A percentile compares a stretch with the other conserved stretches of the same genome.
phyloP scores from a whole-genome alignment of 805 yeast species.

The Metschnikowia gelsemii region DNA sequence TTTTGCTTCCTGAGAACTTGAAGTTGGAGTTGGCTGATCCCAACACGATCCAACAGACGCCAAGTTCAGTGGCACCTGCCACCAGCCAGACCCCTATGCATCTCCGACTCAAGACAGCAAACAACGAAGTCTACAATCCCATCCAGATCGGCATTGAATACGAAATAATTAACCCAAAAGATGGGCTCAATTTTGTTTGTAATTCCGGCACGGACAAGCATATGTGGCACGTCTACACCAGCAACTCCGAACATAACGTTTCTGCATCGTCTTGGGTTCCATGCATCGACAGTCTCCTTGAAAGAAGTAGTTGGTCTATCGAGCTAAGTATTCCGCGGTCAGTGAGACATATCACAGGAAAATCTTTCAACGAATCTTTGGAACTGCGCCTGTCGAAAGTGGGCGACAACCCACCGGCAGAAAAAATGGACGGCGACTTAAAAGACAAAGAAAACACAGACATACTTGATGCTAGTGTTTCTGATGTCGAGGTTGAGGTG shows the following conservation, averaged over 20 bases:
- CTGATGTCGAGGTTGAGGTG: slow-evolving; percentile 8
- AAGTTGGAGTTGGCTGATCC: slow-evolving; percentile 59
- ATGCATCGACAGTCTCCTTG: slow-evolving; percentile 85
- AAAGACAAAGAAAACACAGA: not conserved
- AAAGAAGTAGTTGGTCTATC: slow-evolving; percentile 87
- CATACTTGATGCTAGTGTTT: slow-evolving; percentile 1
- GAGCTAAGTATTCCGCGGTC: slow-evolving; percentile 84
- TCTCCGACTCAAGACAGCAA: slow-evolving; percentile 35
- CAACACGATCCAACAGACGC: slow-evolving; percentile 21
- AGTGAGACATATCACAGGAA: slow-evolving; percentile 56
- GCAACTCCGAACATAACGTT: slow-evolving; percentile 71
- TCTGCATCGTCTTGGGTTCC: slow-evolving; percentile 98
- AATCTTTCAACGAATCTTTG: not conserved
- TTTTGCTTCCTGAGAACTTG: slow-evolving; percentile 64
- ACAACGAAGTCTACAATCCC: slow-evolving; percentile 58
- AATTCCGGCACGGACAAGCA: slow-evolving; percentile 48
- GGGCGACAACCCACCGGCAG: not conserved
- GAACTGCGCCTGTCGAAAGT: not conserved
- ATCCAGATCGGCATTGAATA: slow-evolving; percentile 69
- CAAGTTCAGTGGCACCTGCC: slow-evolving; percentile 32
- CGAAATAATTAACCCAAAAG: slow-evolving; percentile 58
- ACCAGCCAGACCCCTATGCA: slow-evolving; percentile 37
- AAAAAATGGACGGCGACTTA: not conserved
- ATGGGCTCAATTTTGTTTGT: slow-evolving; percentile 76
- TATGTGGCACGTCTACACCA: slow-evolving; percentile 84